phyloP scores from a whole-genome alignment of 352 stramenopile species.

The Globisporangium cederbergense region DNA sequence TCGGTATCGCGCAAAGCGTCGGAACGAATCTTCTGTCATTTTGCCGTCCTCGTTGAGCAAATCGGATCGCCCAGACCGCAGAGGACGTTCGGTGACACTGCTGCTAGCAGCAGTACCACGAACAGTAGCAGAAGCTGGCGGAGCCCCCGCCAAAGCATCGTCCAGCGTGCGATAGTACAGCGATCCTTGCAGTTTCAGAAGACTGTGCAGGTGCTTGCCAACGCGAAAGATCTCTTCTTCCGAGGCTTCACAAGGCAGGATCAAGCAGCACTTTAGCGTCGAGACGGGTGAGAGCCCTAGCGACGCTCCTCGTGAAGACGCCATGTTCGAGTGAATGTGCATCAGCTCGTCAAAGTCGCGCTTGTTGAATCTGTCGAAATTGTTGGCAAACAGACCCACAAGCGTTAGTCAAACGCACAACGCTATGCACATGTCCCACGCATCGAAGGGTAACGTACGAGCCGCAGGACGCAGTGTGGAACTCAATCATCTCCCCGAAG shows the following conservation, averaged over 20 bases:
- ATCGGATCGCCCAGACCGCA: constrained; percentile 18
- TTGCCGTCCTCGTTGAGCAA: constrained; percentile 46
- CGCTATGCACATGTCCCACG: not conserved
- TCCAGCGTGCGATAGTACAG: constrained; percentile 60
- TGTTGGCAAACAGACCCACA: too few relatives aligned
- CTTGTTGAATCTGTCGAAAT: constrained; percentile 36
- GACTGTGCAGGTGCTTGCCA: constrained; percentile 59
- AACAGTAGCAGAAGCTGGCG: not conserved
- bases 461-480: constrained; percentile 50
- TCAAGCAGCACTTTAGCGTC: constrained; percentile 64
- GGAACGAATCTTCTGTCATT: constrained; percentile 69
- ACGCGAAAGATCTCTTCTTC: constrained; percentile 76
- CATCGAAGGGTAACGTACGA: constrained; percentile 28
- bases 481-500: constrained; percentile 64
- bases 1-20: constrained; percentile 57
- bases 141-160: constrained; percentile 4
- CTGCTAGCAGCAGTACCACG: not conserved
- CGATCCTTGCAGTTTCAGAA: constrained; percentile 60
- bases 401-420: not conserved
- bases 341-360: constrained; percentile 79
- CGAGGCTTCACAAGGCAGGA: constrained; percentile 48
- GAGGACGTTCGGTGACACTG: not conserved
- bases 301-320: constrained; percentile 30
- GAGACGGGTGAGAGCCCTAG: constrained; percentile 33
- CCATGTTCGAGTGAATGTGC: constrained; percentile 55